phyloP scores from a whole-genome alignment of 2,329 filamentous ascomycete genomes.

The Colletotrichum tanaceti region DNA sequence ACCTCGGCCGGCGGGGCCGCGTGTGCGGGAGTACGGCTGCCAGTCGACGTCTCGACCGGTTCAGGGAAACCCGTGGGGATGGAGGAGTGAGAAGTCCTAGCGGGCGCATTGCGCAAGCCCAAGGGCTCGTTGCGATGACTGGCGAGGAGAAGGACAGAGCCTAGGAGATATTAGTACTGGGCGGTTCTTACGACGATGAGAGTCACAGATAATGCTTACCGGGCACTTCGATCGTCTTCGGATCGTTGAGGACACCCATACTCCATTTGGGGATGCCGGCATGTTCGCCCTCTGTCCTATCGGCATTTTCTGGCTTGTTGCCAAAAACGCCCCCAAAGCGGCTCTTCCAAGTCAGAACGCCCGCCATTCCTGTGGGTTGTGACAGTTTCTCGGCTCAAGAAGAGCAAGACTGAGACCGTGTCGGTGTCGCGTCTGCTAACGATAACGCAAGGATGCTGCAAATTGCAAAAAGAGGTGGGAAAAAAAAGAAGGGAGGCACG shows the following conservation, averaged over 20 bases:
- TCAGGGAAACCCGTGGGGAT: constrained; percentile 58
- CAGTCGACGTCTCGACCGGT: constrained; percentile 38
- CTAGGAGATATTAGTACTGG: constrained; percentile 48
- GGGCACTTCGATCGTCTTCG: constrained; percentile 85
- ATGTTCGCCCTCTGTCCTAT: constrained; percentile 2
- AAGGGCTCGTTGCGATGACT: constrained; percentile 68
- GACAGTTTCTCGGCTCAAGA: background rate
- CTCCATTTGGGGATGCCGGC: constrained; percentile 60
- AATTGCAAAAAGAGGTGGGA: background rate
- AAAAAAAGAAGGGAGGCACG: background rate
- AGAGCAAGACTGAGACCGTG: background rate
- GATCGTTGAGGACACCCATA: constrained; percentile 87
- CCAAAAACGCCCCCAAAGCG: constrained; percentile 39
- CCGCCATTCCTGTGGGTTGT: constrained; percentile 13
- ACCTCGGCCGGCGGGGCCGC: constrained; percentile 51
- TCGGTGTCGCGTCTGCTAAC: background rate
- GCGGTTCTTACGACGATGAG: constrained; percentile 9
- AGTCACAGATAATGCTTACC: constrained; percentile 62
- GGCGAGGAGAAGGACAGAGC: constrained; percentile 68
- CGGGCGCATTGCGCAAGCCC: constrained; percentile 67
- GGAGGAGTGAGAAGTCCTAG: constrained; percentile 69
- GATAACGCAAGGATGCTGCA: background rate
- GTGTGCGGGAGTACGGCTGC: constrained; percentile 25
- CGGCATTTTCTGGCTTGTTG: constrained; percentile 20
- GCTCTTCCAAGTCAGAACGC: constrained; percentile 28